A percentile compares a stretch with the other conserved stretches of the same genome.
These are phyloP conservation scores for Trichophyton rubrum DNA, from an alignment of 2,329 filamentous ascomycete genomes.

Conservation along the genomic window DNA sequence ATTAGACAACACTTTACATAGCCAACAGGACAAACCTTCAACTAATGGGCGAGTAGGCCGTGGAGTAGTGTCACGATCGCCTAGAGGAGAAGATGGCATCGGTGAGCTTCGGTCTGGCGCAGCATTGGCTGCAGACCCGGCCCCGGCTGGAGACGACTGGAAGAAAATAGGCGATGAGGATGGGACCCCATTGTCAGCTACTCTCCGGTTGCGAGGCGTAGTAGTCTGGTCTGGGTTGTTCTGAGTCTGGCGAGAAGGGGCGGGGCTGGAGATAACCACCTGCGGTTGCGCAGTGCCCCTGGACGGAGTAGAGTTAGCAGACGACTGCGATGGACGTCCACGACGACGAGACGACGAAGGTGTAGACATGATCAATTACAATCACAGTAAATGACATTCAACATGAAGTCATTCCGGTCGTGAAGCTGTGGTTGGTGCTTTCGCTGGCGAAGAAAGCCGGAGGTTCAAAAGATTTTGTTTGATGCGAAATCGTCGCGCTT, in stretches of 20 bases:
- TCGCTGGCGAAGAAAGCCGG: not conserved
- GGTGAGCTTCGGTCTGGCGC: conserved; percentile 36
- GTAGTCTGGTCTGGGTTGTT: conserved; percentile 26
- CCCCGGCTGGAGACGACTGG: conserved; percentile 46
- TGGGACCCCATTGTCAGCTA: conserved; percentile 33
- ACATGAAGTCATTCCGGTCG: not conserved
- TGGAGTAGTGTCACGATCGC: conserved; percentile 34
- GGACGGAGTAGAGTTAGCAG: conserved; percentile 28
- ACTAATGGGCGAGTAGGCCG: conserved; percentile 26
- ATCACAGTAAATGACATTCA: not conserved
- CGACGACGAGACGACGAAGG: conserved; percentile 31
- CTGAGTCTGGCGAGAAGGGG: conserved; percentile 17
- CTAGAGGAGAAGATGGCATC: conserved; percentile 27
- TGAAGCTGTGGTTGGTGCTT: not conserved
- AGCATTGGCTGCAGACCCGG: conserved; percentile 29
- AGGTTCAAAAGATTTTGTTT: not conserved
- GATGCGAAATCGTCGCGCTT: not conserved
- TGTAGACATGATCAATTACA: conserved; percentile 30
- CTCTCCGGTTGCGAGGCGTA: conserved; percentile 37
- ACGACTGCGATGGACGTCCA: conserved; percentile 29
- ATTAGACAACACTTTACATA: not conserved
- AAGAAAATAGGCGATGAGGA: conserved; percentile 75
- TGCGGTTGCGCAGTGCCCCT: conserved; percentile 16
- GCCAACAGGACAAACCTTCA: conserved; percentile 26
- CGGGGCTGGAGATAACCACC: conserved; percentile 6